Percentiles rank a stretch among this genome's conserved stretches.
Evolutionary conservation across 129 eudicot species (phyloP).

Genomic region (Chrysanthemum makinoi): DNA sequence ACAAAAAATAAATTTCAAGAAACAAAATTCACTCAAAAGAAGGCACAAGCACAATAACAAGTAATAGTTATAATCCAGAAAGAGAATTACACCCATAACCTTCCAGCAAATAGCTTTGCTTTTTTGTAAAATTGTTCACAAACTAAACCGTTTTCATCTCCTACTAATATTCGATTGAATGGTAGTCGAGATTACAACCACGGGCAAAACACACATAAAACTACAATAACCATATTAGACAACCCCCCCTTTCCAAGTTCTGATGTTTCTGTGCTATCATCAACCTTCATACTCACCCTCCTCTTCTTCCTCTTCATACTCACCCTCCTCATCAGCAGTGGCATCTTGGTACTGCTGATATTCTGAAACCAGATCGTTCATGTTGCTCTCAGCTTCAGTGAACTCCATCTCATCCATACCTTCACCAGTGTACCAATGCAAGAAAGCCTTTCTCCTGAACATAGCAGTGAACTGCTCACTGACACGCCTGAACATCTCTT

Average conservation of each 20-base stretch:
- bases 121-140: conserved; percentile 25
- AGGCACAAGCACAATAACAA: neutral
- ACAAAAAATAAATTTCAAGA: neutral
- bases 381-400: conserved; percentile 60
- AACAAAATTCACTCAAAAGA: neutral
- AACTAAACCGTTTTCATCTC: conserved; percentile 12
- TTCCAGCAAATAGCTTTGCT: conserved; percentile 32
- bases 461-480: conserved; percentile 64
- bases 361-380: conserved; percentile 61
- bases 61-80: conserved; percentile 22
- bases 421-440: conserved; percentile 68
- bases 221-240: conserved; percentile 5
- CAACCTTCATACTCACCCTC: conserved; percentile 18
- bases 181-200: conserved; percentile 55
- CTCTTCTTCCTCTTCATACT: conserved; percentile 49
- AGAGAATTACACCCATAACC: conserved; percentile 29
- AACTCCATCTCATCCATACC: conserved; percentile 70
- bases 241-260: neutral
- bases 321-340: conserved; percentile 50
- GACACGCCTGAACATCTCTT: conserved; percentile 59
- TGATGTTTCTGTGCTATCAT: conserved; percentile 10
- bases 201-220: conserved; percentile 18
- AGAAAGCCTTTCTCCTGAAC: conserved; percentile 67
- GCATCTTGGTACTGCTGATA: conserved; percentile 68
- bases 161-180: neutral